Evolutionary conservation across 139 green algal species (phyloP), one percentile per base, ranked within the genome.

Genomic region (Tetratostichococcus sp.): DNA sequence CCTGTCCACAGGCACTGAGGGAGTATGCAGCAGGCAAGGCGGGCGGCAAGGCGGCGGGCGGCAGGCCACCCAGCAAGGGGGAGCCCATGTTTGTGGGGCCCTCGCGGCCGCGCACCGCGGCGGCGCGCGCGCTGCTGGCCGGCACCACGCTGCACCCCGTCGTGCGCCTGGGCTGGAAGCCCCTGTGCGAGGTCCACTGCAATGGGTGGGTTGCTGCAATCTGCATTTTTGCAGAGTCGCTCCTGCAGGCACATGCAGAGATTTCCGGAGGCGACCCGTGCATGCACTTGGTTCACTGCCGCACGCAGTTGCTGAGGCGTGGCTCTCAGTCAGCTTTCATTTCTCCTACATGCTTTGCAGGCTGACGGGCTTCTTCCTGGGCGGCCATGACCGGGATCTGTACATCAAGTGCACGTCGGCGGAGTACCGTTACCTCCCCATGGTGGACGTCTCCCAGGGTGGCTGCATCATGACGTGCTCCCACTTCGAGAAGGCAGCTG

Each of bases 381-480:
- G 79, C 30, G 79, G 79, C 33, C 79, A 83, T 34, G 79, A 83
- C 70, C 68, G 74, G 25, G 79, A 83, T 30, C 35, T 83, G 34
- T 79, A 70, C 31, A 69, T 79, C n/a, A 43, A 77, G 30, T 80
- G 73, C 74, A 83, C 74, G 16, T 73, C 35, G 59, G 31, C 32
- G 28, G 67, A 69, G 30, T 83, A 77, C 72, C 67, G 66, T 34
- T 75, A 74, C 43, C 21, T 77, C 35, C 79, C 79, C 21, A 11
- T 81, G 43, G 30, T 77, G 39, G 79, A 83, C 69, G 74, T 69
- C 26, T 74, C 65, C 11, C 73, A 77, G 57, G 79, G 79, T n/a
- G 79, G 79, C 26, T 81, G 79, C 33, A 80, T 83, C 50, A 81
- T 83, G 79, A 74, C 74, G 26, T 83, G 79, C 35, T 80, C 75